Base-by-base conservation (phyloP, 192 early-diverging fungal genomes). In the Backusella tuberculispora region DNA sequence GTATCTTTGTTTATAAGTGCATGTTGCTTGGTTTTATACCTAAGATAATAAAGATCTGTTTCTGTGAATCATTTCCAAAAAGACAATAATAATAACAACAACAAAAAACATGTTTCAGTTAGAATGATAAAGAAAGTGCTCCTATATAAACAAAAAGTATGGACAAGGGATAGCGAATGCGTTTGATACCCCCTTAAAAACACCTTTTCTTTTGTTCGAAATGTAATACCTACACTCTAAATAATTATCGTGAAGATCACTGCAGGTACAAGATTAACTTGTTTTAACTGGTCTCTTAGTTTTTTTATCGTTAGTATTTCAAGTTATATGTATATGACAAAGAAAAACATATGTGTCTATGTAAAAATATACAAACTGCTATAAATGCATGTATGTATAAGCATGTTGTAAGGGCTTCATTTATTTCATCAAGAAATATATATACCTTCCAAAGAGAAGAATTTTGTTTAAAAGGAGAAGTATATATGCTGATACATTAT, bases 181-280 rank as follows among this genome's bases (percentile, higher is more conserved):
- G 15, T 6, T 48, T 48, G 4, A n/a, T 48, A 48, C 46, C 46
- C 47, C n/a, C 47, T 50, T 50, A 15, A 50, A 34, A 50, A 17
- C 47, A 50, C 47, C 15, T 17, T 50, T 15, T 48, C n/a, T 48
- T 48, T 17, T 7, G 15, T 48, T 17, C 15, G 15, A 50, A 50
- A 50, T 50, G 47, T 50, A 50, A n/a, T 50, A 50, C n/a, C n/a
- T 50, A 50, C 15, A 50, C 47, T 50, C n/a, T 19, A 50, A 34
- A 34, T 34, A 34, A 34, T 34, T 34, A 34, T 34, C 29, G 14
- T 50, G 15, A 17, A 50, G 47, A 50, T 50, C 47, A 50, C 47
- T 17, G 47, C n/a, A 50, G 47, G 15, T 48, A 48, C 47, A 48
- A 48, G 5, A 14, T 48, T 48, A 5, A 17, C n/a, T 19, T 17